These are phyloP conservation scores for Ballota nigra DNA, from an alignment of 257 asterid species.

Conservation along the genomic window DNA sequence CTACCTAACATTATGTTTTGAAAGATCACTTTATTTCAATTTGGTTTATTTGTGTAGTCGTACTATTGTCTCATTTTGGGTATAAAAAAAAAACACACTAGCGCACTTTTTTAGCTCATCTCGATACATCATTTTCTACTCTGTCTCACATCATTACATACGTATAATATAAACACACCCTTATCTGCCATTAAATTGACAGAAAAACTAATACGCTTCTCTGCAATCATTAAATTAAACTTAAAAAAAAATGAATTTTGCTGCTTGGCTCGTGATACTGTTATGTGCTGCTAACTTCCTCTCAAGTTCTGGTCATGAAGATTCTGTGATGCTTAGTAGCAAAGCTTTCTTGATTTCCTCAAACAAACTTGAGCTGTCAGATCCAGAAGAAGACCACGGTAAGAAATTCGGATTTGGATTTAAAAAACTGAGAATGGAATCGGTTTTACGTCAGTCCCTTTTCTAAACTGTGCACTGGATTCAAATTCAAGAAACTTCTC, in stretches of 20 bases:
- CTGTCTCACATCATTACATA: background rate
- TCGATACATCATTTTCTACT: background rate
- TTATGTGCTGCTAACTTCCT: conserved; percentile 21
- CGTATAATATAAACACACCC: background rate
- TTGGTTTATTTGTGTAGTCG: too few relatives aligned
- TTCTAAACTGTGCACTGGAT: too few relatives aligned
- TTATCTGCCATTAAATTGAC: background rate
- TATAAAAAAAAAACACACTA: too few relatives aligned
- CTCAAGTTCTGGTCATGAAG: conserved; percentile 26
- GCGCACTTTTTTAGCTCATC: background rate
- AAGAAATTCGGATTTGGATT: too few relatives aligned
- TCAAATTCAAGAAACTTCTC: too few relatives aligned
- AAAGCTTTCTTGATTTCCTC: conserved; percentile 23
- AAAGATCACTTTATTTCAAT: too few relatives aligned
- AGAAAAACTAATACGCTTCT: background rate
- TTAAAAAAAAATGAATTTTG: conserved; percentile 17
- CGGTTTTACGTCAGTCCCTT: too few relatives aligned
- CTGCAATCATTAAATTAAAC: background rate
- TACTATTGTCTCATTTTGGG: too few relatives aligned
- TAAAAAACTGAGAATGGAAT: too few relatives aligned
- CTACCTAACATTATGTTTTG: too few relatives aligned
- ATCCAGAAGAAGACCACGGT: conserved; percentile 26
- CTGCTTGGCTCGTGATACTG: conserved; percentile 31
- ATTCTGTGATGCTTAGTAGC: conserved; percentile 11
- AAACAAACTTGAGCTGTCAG: background rate